A percentile compares a stretch with the other conserved stretches of the same genome.
Conservation (phyloP, 305 asterid genomes). For the Fraxinus sp. region DNA sequence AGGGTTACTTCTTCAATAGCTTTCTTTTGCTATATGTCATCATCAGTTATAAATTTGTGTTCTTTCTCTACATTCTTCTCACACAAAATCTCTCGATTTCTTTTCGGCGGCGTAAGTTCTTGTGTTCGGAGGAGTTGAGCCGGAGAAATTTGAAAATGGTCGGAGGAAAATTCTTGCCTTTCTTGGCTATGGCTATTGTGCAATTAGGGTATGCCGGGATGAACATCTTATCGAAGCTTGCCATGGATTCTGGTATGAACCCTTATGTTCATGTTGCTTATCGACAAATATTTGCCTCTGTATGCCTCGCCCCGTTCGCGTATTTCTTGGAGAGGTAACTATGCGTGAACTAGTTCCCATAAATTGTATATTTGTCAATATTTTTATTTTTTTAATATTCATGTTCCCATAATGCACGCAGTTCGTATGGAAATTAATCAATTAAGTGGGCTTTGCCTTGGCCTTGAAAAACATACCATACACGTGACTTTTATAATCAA, state of each 20-base stretch:
- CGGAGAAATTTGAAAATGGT: conserved; percentile 28
- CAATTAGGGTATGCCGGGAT: conserved; percentile 85
- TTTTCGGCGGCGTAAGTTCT: background rate
- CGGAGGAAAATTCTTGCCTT: conserved; percentile 45
- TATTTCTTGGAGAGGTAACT: conserved; percentile 71
- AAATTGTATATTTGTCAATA: background rate
- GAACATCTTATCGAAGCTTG: conserved; percentile 78
- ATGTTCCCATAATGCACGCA: background rate
- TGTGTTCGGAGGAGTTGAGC: conserved; percentile 3
- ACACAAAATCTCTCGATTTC: background rate
- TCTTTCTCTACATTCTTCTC: background rate
- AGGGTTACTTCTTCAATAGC: conserved; percentile 18
- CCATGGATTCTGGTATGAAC: conserved; percentile 93
- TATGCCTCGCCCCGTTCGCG: conserved; percentile 68
- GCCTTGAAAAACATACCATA: background rate
- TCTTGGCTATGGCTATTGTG: conserved; percentile 65
- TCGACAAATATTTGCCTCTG: conserved; percentile 73
- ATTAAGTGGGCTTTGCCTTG: background rate
- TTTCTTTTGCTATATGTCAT: conserved; percentile 13
- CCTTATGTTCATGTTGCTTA: conserved; percentile 87
- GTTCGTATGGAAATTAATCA: background rate
- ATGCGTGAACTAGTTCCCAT: background rate
- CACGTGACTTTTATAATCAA: too few species aligned
- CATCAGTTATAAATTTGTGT: background rate
- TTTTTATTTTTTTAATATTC: background rate